These are phyloP conservation scores for Margaritispora aquatica DNA, from an alignment of 495 filamentous ascomycete genomes.

Conservation along the genomic window DNA sequence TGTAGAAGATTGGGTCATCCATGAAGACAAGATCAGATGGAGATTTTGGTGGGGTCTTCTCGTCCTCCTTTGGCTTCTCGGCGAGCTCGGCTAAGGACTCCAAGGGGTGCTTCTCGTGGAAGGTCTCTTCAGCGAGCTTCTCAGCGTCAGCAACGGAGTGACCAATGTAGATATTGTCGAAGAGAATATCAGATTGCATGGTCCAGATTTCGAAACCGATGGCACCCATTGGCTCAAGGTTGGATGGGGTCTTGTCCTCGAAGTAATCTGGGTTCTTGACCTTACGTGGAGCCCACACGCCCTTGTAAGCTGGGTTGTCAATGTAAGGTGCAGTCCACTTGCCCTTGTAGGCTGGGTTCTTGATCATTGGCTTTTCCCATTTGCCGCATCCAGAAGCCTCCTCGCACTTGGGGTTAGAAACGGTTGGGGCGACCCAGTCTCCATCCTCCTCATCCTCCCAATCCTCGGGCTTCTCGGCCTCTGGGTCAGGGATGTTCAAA, in stretches of 20 bases:
- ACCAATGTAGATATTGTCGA: constrained; percentile 99
- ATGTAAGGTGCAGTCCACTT: constrained; percentile 93
- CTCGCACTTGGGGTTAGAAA: constrained; percentile 82
- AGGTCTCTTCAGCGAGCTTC: constrained; percentile 86
- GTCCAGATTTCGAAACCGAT: constrained; percentile 90
- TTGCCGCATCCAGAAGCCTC: constrained; percentile 91
- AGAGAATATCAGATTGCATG: constrained; percentile 98
- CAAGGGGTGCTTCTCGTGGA: constrained; percentile 81
- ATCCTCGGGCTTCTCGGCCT: constrained; percentile 97
- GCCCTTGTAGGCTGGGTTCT: constrained; percentile 98
- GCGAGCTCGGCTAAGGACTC: constrained; percentile 82
- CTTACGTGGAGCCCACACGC: constrained; percentile 79
- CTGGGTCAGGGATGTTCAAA: constrained; percentile 80
- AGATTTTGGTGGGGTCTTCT: constrained; percentile 48
- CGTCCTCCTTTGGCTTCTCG: constrained; percentile 70
- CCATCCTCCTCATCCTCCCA: constrained; percentile 99
- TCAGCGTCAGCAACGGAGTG: constrained; percentile 93
- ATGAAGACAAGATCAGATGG: constrained; percentile 78
- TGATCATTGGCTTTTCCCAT: constrained; percentile 88
- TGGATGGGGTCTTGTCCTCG: constrained; percentile 94
- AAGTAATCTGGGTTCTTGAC: constrained; percentile 95
- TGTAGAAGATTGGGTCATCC: constrained; percentile 84
- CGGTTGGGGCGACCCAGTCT: constrained; percentile 90
- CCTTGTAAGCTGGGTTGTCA: constrained; percentile 99
- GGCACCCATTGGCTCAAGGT: constrained; percentile 94